Conservation (phyloP, 1,284 basidiomycete genomes). For the Boletus albobrunnescens region DNA sequence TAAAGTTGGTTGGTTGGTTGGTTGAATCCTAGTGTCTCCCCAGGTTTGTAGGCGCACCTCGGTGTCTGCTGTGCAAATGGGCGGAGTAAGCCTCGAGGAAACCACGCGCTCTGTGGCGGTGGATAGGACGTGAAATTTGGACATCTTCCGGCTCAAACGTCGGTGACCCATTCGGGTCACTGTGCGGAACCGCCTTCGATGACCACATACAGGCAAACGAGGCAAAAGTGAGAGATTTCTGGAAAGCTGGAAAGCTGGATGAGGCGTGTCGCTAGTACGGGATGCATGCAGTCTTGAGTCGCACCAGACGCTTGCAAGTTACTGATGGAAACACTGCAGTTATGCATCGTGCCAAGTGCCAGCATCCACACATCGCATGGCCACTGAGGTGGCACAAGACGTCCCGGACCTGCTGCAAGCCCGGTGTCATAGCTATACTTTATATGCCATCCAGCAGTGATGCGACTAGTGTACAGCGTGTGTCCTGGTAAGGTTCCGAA, state of each 20-base stretch:
- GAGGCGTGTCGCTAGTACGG: constrained; percentile 1
- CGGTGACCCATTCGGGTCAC: constrained; percentile 5
- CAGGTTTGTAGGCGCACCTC: constrained; percentile 2
- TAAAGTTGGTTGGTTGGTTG: too few relatives aligned
- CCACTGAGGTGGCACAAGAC: too few relatives aligned
- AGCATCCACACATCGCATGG: too few relatives aligned
- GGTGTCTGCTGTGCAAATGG: background rate
- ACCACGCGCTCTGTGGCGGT: constrained; percentile 26
- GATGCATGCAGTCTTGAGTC: background rate
- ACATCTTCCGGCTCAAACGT: constrained; percentile 5
- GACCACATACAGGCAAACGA: constrained; percentile 15
- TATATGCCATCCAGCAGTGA: constrained; percentile 7
- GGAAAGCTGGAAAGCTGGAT: constrained; percentile 1
- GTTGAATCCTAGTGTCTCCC: background rate
- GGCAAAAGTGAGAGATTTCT: constrained; percentile 16
- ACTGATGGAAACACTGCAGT: background rate
- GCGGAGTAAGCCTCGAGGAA: constrained; percentile 27
- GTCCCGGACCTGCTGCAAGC: too few relatives aligned
- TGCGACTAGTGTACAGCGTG: constrained; percentile 26
- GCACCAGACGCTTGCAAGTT: background rate
- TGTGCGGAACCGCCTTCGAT: constrained; percentile 14
- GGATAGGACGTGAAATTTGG: too few relatives aligned
- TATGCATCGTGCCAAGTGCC: background rate
- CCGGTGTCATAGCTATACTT: too few relatives aligned
- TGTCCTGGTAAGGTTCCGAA: background rate